phyloP scores from a whole-genome alignment of 306 rosid genomes.

The Gleditsia sinensis region DNA sequence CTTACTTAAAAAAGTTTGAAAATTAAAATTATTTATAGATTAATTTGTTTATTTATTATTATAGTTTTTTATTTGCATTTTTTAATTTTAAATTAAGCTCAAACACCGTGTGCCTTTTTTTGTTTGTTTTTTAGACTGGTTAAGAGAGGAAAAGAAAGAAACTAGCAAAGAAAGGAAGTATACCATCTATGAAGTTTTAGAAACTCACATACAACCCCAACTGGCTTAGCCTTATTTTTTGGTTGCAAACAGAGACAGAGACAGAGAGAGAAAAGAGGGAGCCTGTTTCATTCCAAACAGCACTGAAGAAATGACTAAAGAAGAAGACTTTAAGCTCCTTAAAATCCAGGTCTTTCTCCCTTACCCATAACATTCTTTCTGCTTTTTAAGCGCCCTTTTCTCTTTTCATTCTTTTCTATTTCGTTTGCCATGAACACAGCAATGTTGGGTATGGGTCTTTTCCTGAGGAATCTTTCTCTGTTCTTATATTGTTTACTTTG shows the following conservation, averaged over 20 bases:
- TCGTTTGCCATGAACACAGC: slow-evolving; percentile 23
- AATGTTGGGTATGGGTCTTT: slow-evolving; percentile 42
- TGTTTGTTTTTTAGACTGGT: slow-evolving; percentile 46
- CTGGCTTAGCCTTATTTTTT: slow-evolving; percentile 30
- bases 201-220: slow-evolving; percentile 37
- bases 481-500: slow-evolving; percentile 36
- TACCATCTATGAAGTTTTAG: slow-evolving; percentile 38
- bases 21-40: no score
- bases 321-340: slow-evolving; percentile 93
- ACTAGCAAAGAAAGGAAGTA: slow-evolving; percentile 1
- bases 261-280: slow-evolving; percentile 25
- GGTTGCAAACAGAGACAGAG: slow-evolving; percentile 28
- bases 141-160: neutral
- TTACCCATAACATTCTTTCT: slow-evolving; percentile 37
- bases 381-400: slow-evolving; percentile 24
- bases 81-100: neutral
- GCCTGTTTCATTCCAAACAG: slow-evolving; percentile 49
- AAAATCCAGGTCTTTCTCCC: slow-evolving; percentile 77
- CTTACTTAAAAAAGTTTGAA: no score
- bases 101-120: slow-evolving; percentile 55
- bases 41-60: no score
- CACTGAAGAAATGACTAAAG: slow-evolving; percentile 87
- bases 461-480: slow-evolving; percentile 47
- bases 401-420: neutral
- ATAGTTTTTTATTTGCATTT: no score